Evolutionary conservation across 148 eudicot genomes (phyloP).

Genomic region (Heliamphora exappendiculata): DNA sequence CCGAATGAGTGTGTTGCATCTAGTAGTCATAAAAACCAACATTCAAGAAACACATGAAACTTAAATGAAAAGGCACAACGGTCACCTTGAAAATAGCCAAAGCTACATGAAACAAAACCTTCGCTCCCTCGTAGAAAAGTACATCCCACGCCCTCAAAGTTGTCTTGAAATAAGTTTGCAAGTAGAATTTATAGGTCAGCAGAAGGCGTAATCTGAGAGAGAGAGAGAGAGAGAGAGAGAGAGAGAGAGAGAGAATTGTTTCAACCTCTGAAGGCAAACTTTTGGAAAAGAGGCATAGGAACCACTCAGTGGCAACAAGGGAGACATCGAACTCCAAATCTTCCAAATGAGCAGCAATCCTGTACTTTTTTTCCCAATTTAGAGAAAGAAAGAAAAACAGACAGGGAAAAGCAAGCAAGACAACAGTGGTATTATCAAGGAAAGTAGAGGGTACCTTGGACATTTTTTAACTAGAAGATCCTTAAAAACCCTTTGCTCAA

Average conservation of each 20-base stretch:
- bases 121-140: slow-evolving; percentile 87
- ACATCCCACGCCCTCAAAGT: slow-evolving; percentile 92
- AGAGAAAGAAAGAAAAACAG: neutral
- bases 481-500: slow-evolving; percentile 86
- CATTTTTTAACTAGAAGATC: slow-evolving; percentile 71
- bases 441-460: slow-evolving; percentile 45
- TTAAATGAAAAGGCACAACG: slow-evolving; percentile 1
- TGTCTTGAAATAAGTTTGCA: slow-evolving; percentile 41
- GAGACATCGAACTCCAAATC: slow-evolving; percentile 76
- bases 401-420: neutral
- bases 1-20: neutral
- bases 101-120: slow-evolving; percentile 70
- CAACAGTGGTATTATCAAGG: neutral
- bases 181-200: neutral
- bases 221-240: slow-evolving; percentile 9
- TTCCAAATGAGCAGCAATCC: slow-evolving; percentile 82
- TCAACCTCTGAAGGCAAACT: slow-evolving; percentile 92
- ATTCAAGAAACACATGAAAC: neutral
- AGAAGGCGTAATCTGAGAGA: neutral
- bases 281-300: slow-evolving; percentile 84
- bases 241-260: neutral
- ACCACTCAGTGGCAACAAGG: slow-evolving; percentile 89
- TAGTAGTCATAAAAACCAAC: neutral
- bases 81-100: slow-evolving; percentile 81
- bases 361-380: slow-evolving; percentile 25